phyloP scores from a whole-genome alignment of 192 early-diverging fungal species.

The Coemansia sp. region DNA sequence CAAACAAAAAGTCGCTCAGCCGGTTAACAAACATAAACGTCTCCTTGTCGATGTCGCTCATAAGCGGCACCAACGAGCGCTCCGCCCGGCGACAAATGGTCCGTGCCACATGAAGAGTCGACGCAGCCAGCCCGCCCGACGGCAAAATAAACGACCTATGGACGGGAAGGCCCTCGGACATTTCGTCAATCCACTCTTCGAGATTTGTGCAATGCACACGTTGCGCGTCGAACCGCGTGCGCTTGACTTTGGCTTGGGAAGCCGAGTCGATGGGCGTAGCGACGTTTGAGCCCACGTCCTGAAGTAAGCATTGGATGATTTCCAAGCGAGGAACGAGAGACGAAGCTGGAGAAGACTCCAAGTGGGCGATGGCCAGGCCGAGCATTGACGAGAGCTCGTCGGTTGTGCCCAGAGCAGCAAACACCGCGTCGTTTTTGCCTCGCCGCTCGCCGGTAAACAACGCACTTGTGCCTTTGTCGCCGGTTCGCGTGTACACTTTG shows the following conservation, averaged over 20 bases:
- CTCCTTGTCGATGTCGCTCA: conserved; percentile 44
- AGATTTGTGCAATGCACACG: conserved; percentile 63
- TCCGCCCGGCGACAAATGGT: conserved; percentile 86
- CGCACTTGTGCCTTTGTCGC: conserved; percentile 88
- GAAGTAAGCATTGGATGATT: conserved; percentile 87
- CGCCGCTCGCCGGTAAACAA: conserved; percentile 89
- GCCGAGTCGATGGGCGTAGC: conserved; percentile 75
- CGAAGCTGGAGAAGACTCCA: conserved; percentile 15
- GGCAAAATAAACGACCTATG: conserved; percentile 85
- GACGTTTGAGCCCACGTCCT: conserved; percentile 89
- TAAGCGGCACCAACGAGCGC: conserved; percentile 71
- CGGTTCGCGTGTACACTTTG: conserved; percentile 90
- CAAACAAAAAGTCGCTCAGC: conserved; percentile 90
- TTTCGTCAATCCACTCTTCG: conserved; percentile 84
- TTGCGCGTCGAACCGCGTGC: conserved; percentile 76
- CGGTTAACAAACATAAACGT: conserved; percentile 42
- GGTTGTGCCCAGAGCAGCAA: conserved; percentile 87
- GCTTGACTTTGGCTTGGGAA: conserved; percentile 59
- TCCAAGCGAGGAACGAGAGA: conserved; percentile 35
- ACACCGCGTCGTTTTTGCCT: conserved; percentile 80
- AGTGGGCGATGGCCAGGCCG: conserved; percentile 48
- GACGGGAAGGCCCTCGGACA: conserved; percentile 70
- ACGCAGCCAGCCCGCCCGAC: conserved; percentile 83
- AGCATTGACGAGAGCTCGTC: conserved; percentile 77
- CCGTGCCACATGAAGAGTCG: conserved; percentile 80